Evolutionary conservation across 164 flowering plant genomes (phyloP).

Genomic region (Macadamia tetraphylla): DNA sequence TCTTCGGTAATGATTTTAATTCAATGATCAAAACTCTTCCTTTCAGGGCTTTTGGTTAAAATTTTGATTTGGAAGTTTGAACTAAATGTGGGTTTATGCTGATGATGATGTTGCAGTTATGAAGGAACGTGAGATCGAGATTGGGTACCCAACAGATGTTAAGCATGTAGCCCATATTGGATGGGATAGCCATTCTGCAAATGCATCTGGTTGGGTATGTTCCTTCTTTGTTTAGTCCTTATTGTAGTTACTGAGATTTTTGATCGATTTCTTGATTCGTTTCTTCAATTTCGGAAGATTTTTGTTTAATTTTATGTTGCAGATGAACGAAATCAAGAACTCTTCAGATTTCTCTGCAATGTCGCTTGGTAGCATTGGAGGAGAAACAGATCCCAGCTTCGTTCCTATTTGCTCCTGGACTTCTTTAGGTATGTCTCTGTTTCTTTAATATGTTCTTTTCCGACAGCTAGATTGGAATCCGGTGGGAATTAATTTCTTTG

Average conservation of each 20-base stretch:
- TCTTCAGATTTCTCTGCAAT: constrained; percentile 43
- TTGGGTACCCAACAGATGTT: constrained; percentile 89
- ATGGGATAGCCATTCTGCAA: constrained; percentile 59
- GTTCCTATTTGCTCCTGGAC: constrained; percentile 37
- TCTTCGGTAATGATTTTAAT: constrained; percentile 52
- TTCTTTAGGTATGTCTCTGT: constrained; percentile 40
- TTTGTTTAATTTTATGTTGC: background rate
- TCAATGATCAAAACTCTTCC: background rate
- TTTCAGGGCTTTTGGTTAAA: background rate
- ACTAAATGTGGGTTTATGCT: background rate
- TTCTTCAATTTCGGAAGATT: background rate
- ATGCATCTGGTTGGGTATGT: constrained; percentile 65
- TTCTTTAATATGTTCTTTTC: background rate
- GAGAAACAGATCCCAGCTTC: constrained; percentile 28
- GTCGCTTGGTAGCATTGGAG: constrained; percentile 25
- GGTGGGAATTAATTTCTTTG: too few species aligned
- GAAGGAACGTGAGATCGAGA: constrained; percentile 79
- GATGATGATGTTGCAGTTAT: constrained; percentile 19
- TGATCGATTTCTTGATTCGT: background rate
- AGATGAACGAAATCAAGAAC: constrained; percentile 59
- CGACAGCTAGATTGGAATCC: too few species aligned
- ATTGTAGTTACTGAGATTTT: background rate
- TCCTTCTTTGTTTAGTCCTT: background rate
- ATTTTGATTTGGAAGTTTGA: background rate
- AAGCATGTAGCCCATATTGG: constrained; percentile 87